Base-by-base conservation (phyloP, 2,329 filamentous ascomycete species). In the Fusarium sp. region DNA sequence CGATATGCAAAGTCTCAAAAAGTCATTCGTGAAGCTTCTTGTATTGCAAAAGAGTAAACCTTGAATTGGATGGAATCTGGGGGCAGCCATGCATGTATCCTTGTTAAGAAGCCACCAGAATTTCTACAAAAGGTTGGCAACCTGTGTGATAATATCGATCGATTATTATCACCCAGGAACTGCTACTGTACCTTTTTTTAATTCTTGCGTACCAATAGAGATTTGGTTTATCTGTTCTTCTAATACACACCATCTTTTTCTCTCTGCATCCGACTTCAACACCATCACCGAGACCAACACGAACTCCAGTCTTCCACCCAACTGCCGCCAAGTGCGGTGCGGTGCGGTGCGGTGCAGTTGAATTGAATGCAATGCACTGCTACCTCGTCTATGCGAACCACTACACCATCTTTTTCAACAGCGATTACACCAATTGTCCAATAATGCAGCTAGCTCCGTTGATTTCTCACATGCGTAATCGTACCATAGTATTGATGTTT, bases 231-330 rank as follows among this genome's bases (percentile, higher is more conserved):
- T 31, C 36, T 30, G 30, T 30, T 51, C 16, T 23, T 28, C n/a
- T 31, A 23, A 42, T 38, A 6, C 28, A 45, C 34, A 62, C 44
- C 62, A 50, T 50, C 36, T 41, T 28, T 51, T 51, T 42, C 41
- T 20, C 28, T 44, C 37, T 40, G 10, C 47, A 34, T 31, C 63
- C 46, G 36, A 59, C 57, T 55, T 59, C 66, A 67, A 64, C 66
- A 67, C 62, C 67, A 60, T 52, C 53, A 56, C 49, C 51, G 20
- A 66, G 26, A 11, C 62, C 57, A 69, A 69, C 66, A 69, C 66
- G 67, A 69, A 67, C 65, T 52, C 51, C 7, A n/a, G 28, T 30
- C 23, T 45, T 20, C 28, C 23, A 23, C 23, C 12, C 56, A 62
- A 69, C 57, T 69, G 53, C 67, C 57, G 57, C 51, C 51, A 67